Base-by-base conservation (phyloP, 2,329 filamentous ascomycete species). In the Scleromitrula shiraiana region DNA sequence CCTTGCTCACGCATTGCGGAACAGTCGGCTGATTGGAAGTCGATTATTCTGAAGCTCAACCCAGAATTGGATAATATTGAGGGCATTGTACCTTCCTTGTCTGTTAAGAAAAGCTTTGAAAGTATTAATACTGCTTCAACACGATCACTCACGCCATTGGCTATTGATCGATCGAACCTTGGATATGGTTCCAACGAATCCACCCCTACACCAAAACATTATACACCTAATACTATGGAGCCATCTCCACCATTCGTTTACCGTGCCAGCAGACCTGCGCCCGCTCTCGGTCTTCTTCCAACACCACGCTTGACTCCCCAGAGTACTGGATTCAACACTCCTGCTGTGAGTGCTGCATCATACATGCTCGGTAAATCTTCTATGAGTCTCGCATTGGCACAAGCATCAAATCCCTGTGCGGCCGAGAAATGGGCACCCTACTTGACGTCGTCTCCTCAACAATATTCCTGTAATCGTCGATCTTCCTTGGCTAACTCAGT, bases 401-500 rank as follows among this genome's bases (percentile, higher is more conserved):
- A 81, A 53, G 75, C 70, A 8, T 71, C 68, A 20, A 72, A 60
- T 52, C 59, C 68, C 37, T 69, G 61, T 52, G 67, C 67, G 32
- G 60, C 76, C 35, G 78, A 82, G 50, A 72, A 74, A 54, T 76
- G 76, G 68, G 70, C 73, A 38, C 20, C 65, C 68, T 12, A 66
- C 67, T 49, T 69, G 30, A 54, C 68, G 4, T 72, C 74, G 4
- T 80, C 79, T 17, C 77, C 78, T 22, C 70, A 73, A 57, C 68
- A 67, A 55, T 73, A 73, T 57, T 61, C 68, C 42, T 67, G 70
- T 2, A 66, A 69, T 30, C 78, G 79, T 51, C 77, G 78, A 52
- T 80, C 78, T 12, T 82, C 79, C 14, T 73, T 82, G 51, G 78
- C 78, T 62, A 80, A 74, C 60, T 80, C 79, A 15, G 68, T 79